Conservation (phyloP, 805 yeast species). For the Hanseniaspora guilliermondii region DNA sequence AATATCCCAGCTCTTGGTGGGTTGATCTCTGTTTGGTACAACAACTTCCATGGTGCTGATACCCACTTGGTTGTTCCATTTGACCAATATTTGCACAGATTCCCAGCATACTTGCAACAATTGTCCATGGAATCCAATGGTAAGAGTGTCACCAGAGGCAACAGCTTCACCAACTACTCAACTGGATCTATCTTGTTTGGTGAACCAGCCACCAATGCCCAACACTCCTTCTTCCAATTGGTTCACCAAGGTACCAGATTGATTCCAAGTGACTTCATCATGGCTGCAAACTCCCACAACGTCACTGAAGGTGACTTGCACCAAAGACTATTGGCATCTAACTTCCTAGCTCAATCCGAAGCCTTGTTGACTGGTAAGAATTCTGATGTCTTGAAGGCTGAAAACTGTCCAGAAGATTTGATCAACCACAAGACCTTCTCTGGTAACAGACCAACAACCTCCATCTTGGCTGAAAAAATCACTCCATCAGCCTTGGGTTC, state of each 20-base stretch:
- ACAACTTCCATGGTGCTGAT: conserved; percentile 95
- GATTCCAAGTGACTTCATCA: conserved; percentile 91
- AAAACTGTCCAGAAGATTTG: conserved; percentile 75
- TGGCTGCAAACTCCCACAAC: conserved; percentile 96
- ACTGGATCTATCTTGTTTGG: conserved; percentile 94
- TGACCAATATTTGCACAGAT: conserved; percentile 96
- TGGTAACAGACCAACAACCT: conserved; percentile 98
- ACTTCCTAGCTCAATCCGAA: conserved; percentile 96
- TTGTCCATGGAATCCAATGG: conserved; percentile 98
- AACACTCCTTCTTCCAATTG: conserved; percentile 98
- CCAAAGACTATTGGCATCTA: conserved; percentile 97
- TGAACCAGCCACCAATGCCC: conserved; percentile 98
- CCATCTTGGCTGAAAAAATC: conserved; percentile 86
- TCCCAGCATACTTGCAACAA: conserved; percentile 99
- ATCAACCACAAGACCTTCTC: conserved; percentile 93
- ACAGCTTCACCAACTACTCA: conserved; percentile 81
- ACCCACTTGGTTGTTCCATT: conserved; percentile 97
- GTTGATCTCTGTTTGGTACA: conserved; percentile 91
- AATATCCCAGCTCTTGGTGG: conserved; percentile 94
- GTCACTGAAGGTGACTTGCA: conserved; percentile 89
- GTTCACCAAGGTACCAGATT: conserved; percentile 98
- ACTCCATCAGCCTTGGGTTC: conserved; percentile 96
- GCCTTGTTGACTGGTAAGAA: conserved; percentile 95
- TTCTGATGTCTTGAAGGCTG: conserved; percentile 67
- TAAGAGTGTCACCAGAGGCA: conserved; percentile 89